Conservation (phyloP, 768 basidiomycete genomes). For the Chalciporus chontae region DNA sequence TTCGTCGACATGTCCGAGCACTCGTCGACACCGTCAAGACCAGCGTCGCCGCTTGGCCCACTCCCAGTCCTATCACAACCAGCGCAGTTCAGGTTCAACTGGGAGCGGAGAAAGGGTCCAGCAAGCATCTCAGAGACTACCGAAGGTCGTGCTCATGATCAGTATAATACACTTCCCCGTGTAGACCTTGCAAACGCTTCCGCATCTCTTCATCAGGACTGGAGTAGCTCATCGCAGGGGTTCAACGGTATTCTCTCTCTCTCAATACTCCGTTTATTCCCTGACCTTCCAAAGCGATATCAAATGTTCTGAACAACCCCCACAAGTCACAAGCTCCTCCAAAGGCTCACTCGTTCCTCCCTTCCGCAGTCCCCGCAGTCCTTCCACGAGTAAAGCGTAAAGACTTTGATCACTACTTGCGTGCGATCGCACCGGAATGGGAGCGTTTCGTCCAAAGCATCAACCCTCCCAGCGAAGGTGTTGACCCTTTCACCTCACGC, state of each 20-base stretch:
- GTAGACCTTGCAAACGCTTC: slow-evolving; percentile 47
- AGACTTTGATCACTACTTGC: slow-evolving; percentile 83
- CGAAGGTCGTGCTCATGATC: slow-evolving; percentile 56
- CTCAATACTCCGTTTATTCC: not conserved
- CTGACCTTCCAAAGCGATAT: slow-evolving; percentile 64
- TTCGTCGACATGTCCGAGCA: slow-evolving; percentile 37
- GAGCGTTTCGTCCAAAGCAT: slow-evolving; percentile 57
- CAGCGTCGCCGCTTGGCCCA: slow-evolving; percentile 50
- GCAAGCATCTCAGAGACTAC: slow-evolving; percentile 75
- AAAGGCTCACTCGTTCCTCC: slow-evolving; percentile 79
- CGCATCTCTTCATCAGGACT: slow-evolving; percentile 54
- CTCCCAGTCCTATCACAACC: slow-evolving; percentile 40
- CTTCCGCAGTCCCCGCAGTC: slow-evolving; percentile 65
- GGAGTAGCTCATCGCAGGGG: slow-evolving; percentile 81
- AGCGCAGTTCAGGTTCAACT: slow-evolving; percentile 69
- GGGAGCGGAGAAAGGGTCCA: slow-evolving; percentile 67
- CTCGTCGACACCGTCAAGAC: slow-evolving; percentile 54
- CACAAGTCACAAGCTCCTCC: slow-evolving; percentile 81
- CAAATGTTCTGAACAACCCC: slow-evolving; percentile 90
- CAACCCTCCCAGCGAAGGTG: slow-evolving; percentile 31
- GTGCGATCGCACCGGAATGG: slow-evolving; percentile 72
- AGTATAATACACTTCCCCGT: slow-evolving; percentile 42
- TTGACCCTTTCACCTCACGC: slow-evolving; percentile 15
- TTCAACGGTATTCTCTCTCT: slow-evolving; percentile 69
- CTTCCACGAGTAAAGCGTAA: slow-evolving; percentile 77